phyloP scores from a whole-genome alignment of 441 rosid species.

The Pelargonium citronellum region DNA sequence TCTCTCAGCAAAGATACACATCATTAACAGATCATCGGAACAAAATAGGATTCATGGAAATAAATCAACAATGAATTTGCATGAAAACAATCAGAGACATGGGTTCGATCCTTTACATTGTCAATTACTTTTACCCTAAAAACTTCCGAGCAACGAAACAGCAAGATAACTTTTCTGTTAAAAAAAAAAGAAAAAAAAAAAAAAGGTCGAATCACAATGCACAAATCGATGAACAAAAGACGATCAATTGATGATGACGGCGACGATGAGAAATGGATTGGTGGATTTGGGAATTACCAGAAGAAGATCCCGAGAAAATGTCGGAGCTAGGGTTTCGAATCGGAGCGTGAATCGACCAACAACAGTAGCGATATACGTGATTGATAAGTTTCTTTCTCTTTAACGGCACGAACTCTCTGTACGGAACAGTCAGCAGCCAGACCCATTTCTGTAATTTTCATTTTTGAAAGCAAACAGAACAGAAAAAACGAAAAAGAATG shows the following conservation, averaged over 20 bases:
- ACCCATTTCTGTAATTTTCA: background rate
- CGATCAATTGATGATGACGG: background rate
- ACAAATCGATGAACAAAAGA: background rate
- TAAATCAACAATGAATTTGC: background rate
- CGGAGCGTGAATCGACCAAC: background rate
- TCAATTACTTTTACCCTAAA: background rate
- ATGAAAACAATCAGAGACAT: background rate
- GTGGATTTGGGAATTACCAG: constrained; percentile 1
- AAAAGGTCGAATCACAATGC: background rate
- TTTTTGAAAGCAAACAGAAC: background rate
- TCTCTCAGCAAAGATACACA: background rate
- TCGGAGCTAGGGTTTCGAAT: too few relatives aligned
- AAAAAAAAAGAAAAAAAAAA: background rate
- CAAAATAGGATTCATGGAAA: background rate
- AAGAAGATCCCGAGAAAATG: background rate
- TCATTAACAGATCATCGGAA: background rate
- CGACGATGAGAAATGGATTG: background rate
- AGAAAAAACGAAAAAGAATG: background rate
- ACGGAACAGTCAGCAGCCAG: background rate
- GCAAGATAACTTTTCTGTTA: background rate
- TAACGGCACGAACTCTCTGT: background rate
- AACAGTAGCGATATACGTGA: constrained; percentile 6
- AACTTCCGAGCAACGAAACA: background rate
- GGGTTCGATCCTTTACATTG: background rate
- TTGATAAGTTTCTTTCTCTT: background rate